A percentile compares a stretch with the other conserved stretches of the same genome.
Conservation (phyloP, 2,329 filamentous ascomycete species). For the Diplodia intermedia region DNA sequence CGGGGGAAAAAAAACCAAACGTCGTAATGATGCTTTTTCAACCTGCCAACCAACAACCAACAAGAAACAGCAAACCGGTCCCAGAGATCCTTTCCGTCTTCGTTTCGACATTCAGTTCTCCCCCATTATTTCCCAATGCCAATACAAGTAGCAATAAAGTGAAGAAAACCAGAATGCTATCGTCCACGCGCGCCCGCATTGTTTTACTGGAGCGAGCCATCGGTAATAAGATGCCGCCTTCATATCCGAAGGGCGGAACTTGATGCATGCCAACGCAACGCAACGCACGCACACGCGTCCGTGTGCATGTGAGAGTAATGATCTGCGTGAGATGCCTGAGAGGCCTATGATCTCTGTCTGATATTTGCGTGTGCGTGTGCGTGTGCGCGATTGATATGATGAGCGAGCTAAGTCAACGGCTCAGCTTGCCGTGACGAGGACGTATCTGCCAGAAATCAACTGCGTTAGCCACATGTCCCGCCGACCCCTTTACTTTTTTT, state of each 20-base stretch:
- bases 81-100: too few species aligned
- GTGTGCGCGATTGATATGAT: constrained; percentile 1
- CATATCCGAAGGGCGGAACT: background rate
- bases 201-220: too few species aligned
- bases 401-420: background rate
- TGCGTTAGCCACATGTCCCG: constrained; percentile 15
- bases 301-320: background rate
- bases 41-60: too few species aligned
- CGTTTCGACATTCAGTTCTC: too few species aligned
- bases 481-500: background rate
- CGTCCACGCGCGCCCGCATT: too few species aligned
- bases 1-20: too few species aligned
- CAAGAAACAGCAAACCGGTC: too few species aligned
- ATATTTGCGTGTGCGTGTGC: background rate
- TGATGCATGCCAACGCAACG: too few species aligned
- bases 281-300: background rate
- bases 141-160: too few species aligned
- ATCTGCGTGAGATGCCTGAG: background rate
- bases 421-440: constrained; percentile 52
- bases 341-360: background rate
- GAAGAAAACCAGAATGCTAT: too few species aligned
- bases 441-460: constrained; percentile 41
- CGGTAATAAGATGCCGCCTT: background rate
- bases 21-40: too few species aligned
- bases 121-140: too few species aligned